Evolutionary conservation across 768 basidiomycete species (phyloP).

Genomic region (Lentinula raphanica): DNA sequence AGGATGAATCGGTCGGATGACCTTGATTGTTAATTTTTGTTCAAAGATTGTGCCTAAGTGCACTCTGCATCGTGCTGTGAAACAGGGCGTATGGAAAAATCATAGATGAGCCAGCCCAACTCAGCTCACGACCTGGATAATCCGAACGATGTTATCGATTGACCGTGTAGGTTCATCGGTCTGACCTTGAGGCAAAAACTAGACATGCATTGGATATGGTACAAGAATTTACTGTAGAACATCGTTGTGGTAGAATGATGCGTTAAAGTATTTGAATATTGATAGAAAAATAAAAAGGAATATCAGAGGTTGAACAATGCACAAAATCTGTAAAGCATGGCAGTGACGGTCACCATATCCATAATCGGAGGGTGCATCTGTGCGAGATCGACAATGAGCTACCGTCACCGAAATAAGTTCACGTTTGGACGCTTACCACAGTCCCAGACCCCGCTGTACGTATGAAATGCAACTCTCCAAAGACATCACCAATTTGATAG

Average conservation of each 20-base stretch:
- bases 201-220: slow-evolving; percentile 6
- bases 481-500: slow-evolving; percentile 83
- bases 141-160: neutral
- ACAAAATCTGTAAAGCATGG: slow-evolving; percentile 82
- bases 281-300: neutral
- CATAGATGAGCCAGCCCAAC: neutral
- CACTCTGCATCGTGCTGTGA: neutral
- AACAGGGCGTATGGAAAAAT: neutral
- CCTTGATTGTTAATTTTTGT: slow-evolving; percentile 8
- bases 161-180: too few relatives aligned
- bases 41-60: slow-evolving; percentile 1
- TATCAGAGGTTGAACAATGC: slow-evolving; percentile 43
- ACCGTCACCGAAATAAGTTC: neutral
- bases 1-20: slow-evolving; percentile 30
- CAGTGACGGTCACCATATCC: slow-evolving; percentile 81
- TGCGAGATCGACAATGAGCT: slow-evolving; percentile 9
- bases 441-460: slow-evolving; percentile 76
- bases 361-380: slow-evolving; percentile 87
- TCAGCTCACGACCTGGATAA: neutral
- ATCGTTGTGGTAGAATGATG: neutral
- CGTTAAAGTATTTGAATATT: neutral
- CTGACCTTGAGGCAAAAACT: neutral
- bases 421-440: slow-evolving; percentile 46
- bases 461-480: slow-evolving; percentile 80
- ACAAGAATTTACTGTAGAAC: slow-evolving; percentile 3